A percentile compares a stretch with the other conserved stretches of the same genome.
These are phyloP conservation scores for Pseudognaphalium luteoalbum DNA, from an alignment of 129 eudicot species.

Conservation along the genomic window DNA sequence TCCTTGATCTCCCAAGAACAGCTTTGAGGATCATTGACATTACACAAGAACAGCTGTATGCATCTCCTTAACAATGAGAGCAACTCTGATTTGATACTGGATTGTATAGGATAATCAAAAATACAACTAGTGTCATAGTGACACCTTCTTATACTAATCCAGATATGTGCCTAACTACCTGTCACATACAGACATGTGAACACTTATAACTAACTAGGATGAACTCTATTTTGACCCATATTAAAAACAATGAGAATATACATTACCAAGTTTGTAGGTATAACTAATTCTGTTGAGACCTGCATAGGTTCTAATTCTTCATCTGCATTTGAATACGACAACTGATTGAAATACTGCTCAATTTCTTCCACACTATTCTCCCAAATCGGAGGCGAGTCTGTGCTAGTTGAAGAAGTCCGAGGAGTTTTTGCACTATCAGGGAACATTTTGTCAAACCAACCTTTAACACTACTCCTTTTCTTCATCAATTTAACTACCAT, in stretches of 20 bases:
- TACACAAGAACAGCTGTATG: too few relatives aligned
- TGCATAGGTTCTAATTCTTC: constrained; percentile 29
- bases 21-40: too few relatives aligned
- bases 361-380: constrained; percentile 56
- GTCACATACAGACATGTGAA: too few relatives aligned
- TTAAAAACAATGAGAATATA: neutral
- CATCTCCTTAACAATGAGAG: too few relatives aligned
- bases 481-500: constrained; percentile 41
- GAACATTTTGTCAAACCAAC: constrained; percentile 62
- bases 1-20: too few relatives aligned
- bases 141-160: too few relatives aligned
- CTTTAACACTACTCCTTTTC: constrained; percentile 46
- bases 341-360: constrained; percentile 53
- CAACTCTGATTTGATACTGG: too few relatives aligned
- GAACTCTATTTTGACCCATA: too few relatives aligned
- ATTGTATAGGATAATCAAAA: too few relatives aligned
- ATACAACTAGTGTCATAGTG: too few relatives aligned
- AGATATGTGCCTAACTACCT: too few relatives aligned
- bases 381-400: constrained; percentile 49
- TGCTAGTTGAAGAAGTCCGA: constrained; percentile 35
- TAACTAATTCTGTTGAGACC: constrained; percentile 31
- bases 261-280: constrained; percentile 47
- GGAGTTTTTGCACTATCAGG: constrained; percentile 38
- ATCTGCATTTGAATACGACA: constrained; percentile 39
- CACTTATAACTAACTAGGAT: too few relatives aligned